phyloP scores from a whole-genome alignment of 1,284 basidiomycete genomes.

The Meira miltonrushii region DNA sequence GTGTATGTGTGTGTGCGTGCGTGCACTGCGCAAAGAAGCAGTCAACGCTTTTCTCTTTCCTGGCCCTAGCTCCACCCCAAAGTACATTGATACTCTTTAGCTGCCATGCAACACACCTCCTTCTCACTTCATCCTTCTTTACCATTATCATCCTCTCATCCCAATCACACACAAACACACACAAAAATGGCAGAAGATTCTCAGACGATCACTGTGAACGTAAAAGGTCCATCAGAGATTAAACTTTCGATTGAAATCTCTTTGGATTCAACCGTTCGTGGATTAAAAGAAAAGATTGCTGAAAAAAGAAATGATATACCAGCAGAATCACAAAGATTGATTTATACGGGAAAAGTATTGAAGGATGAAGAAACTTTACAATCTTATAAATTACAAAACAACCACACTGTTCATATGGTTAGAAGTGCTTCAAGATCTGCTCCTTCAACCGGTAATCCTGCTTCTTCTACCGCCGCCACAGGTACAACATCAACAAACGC shows the following conservation, averaged over 20 bases:
- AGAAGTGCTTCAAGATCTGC: constrained; percentile 37
- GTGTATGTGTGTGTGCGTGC: too few species aligned
- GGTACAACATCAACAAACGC: constrained; percentile 6
- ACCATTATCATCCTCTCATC: too few species aligned
- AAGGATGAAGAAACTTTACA: constrained; percentile 43
- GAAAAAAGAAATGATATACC: constrained; percentile 39
- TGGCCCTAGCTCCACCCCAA: too few species aligned
- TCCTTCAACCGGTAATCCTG: constrained; percentile 30
- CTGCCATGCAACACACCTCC: too few species aligned
- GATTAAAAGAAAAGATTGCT: constrained; percentile 46
- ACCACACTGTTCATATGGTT: constrained; percentile 50
- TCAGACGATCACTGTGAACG: constrained; percentile 36
- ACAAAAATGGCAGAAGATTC: constrained; percentile 20
- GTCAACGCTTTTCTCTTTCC: too few species aligned
- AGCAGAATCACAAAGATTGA: constrained; percentile 44
- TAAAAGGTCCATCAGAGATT: constrained; percentile 48
- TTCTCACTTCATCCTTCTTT: too few species aligned
- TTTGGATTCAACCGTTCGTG: constrained; percentile 35
- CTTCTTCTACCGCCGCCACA: constrained; percentile 1
- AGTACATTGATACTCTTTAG: too few species aligned
- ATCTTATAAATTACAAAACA: constrained; percentile 45
- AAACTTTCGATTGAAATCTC: constrained; percentile 36
- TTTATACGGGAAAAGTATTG: constrained; percentile 50
- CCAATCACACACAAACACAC: too few species aligned
- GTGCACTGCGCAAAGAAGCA: too few species aligned